Conservation (phyloP, 2,329 filamentous ascomycete genomes). For the Colletotrichum sp. region DNA sequence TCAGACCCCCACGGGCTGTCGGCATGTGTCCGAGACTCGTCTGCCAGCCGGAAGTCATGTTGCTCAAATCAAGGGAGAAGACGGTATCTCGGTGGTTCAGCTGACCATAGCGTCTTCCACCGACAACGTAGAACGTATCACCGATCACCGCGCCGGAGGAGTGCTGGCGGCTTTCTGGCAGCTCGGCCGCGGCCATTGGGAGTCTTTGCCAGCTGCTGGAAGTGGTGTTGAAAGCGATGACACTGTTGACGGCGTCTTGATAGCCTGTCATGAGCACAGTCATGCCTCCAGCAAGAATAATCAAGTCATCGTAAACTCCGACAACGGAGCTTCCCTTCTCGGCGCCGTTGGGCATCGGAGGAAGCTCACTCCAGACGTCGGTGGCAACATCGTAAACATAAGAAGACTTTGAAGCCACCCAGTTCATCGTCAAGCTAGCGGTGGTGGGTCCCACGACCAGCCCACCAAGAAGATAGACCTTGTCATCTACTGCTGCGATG, state of each 20-base stretch:
- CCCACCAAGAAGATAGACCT: slow-evolving; percentile 40
- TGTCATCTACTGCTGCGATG: slow-evolving; percentile 35
- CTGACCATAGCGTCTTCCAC: slow-evolving; percentile 35
- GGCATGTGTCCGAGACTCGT: slow-evolving; percentile 36
- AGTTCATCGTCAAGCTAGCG: slow-evolving; percentile 16
- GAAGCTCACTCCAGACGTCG: slow-evolving; percentile 31
- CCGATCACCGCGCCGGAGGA: slow-evolving; percentile 33
- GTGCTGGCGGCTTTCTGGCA: slow-evolving; percentile 39
- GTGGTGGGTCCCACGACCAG: slow-evolving; percentile 27
- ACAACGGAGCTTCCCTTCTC: slow-evolving; percentile 37
- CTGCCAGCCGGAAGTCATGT: slow-evolving; percentile 30
- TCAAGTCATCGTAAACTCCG: slow-evolving; percentile 30
- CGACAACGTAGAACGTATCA: slow-evolving; percentile 39
- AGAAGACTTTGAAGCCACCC: slow-evolving; percentile 29
- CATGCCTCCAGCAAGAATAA: slow-evolving; percentile 45
- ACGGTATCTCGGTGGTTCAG: slow-evolving; percentile 37
- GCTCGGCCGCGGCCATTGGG: slow-evolving; percentile 23
- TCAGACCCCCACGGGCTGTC: slow-evolving; percentile 37
- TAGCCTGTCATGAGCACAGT: slow-evolving; percentile 23
- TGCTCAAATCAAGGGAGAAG: slow-evolving; percentile 35
- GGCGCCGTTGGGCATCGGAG: slow-evolving; percentile 28
- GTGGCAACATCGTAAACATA: slow-evolving; percentile 34
- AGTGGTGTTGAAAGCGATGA: slow-evolving; percentile 34
- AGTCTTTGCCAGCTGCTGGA: slow-evolving; percentile 30
- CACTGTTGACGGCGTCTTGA: slow-evolving; percentile 32